Percentiles rank a stretch among this genome's conserved stretches.
These are phyloP conservation scores for Scheffersomyces lignosus DNA, from an alignment of 805 yeast genomes.

Conservation along the genomic window DNA sequence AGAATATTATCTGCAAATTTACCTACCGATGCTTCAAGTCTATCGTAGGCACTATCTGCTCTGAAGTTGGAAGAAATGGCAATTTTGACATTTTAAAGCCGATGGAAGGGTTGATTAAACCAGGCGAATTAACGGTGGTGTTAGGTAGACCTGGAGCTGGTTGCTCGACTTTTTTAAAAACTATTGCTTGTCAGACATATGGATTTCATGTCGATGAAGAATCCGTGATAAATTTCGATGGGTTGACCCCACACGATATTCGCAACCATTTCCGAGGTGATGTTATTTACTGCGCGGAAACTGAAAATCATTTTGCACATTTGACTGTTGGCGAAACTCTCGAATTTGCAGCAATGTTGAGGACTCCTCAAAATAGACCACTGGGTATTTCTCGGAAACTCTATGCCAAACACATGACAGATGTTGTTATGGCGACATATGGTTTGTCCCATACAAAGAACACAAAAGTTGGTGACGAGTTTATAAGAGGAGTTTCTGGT, in stretches of 20 bases:
- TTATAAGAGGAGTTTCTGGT: slow-evolving; percentile 34
- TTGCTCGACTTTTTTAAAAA: slow-evolving; percentile 37
- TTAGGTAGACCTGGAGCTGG: slow-evolving; percentile 42
- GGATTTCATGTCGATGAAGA: slow-evolving; percentile 44
- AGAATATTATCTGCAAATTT: neutral
- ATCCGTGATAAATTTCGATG: slow-evolving; percentile 52
- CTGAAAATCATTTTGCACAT: slow-evolving; percentile 70
- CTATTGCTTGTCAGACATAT: slow-evolving; percentile 34
- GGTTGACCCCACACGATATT: slow-evolving; percentile 48
- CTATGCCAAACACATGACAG: slow-evolving; percentile 43
- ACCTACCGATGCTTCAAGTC: slow-evolving; percentile 1
- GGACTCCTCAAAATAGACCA: slow-evolving; percentile 63
- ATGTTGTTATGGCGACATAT: slow-evolving; percentile 45
- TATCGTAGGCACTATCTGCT: neutral
- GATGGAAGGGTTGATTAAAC: slow-evolving; percentile 30
- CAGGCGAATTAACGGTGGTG: slow-evolving; percentile 39
- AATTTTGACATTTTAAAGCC: slow-evolving; percentile 34
- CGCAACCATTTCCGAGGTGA: slow-evolving; percentile 60
- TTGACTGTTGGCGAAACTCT: slow-evolving; percentile 62
- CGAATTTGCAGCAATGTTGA: slow-evolving; percentile 56
- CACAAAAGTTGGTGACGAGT: slow-evolving; percentile 65
- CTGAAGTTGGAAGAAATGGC: slow-evolving; percentile 2
- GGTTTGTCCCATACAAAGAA: slow-evolving; percentile 57
- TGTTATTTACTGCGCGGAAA: slow-evolving; percentile 63
- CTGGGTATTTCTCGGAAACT: slow-evolving; percentile 42